Evolutionary conservation across 352 stramenopile species (phyloP), one percentile per base, ranked within the genome.

Genomic region (Pythium brassicae): DNA sequence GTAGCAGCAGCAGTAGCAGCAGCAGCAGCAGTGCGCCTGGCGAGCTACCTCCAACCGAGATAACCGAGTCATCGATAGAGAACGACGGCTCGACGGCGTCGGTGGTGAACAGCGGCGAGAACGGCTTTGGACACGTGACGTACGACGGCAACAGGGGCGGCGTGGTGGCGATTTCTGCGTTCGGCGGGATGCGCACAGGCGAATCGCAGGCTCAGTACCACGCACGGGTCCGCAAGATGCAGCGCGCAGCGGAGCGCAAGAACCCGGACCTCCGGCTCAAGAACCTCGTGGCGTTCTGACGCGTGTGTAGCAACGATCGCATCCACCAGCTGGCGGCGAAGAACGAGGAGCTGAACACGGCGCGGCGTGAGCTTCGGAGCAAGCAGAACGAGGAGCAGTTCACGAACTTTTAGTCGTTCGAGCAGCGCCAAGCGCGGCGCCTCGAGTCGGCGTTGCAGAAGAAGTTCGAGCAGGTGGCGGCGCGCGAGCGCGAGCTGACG

Each of bases 41-140:
- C 32, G 9, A 7, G 32, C 32, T 7, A 37, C 32, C 14, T 11
- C 32, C 32, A 11, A 37, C 26, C 5, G 47, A 19, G n/a, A n/a
- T 26, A n/a, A 47, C 47, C 5, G 47, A 19, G n/a, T 19, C 23
- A n/a, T 26, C 47, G 44, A 50, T 11, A 22, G n/a, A 60, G 23
- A 5, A 14, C 3, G 55, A 42, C 15, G 56, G 7, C 17, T 39
- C 23, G 5, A 27, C 43, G 29, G 39, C 40, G 20, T 23, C 49
- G 3, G 19, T 27, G 12, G 61, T 72, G 12, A 66, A 51, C 37
- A 51, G 53, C 14, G 63, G 64, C 6, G 63, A 50, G 14, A 76
- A 78, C 34, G 69, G 67, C 34, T 73, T 67, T 46, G 69, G 69
- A 0, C 65, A 50, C 11, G 61, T 78, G 27, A 61, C 66, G n/a